A percentile compares a stretch with the other conserved stretches of the same genome.
phyloP scores from a whole-genome alignment of 2,329 filamentous ascomycete species.

The Pleoardoris graminearum region DNA sequence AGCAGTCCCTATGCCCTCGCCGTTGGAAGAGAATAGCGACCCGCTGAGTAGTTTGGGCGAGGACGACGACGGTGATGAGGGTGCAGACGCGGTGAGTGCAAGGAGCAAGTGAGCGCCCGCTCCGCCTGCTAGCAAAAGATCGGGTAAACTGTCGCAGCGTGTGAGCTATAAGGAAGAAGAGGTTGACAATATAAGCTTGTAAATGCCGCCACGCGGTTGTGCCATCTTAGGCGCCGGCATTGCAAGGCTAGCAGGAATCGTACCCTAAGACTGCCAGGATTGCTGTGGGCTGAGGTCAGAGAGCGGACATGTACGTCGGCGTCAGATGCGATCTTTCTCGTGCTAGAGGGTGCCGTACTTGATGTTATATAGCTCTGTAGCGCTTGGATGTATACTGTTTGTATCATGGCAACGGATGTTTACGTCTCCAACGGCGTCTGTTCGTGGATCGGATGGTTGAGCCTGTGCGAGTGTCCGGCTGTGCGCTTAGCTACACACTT shows the following conservation, averaged over 20 bases:
- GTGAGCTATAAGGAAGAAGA: conserved; percentile 45
- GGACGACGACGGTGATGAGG: conserved; percentile 25
- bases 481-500: too few species aligned
- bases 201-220: background rate
- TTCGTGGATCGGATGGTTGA: too few species aligned
- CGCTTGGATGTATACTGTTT: too few species aligned
- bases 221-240: background rate
- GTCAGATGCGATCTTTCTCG: background rate
- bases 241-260: background rate
- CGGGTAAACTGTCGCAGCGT: conserved; percentile 27
- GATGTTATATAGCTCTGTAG: background rate
- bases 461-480: too few species aligned
- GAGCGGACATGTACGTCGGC: conserved; percentile 3
- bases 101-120: conserved; percentile 25
- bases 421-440: too few species aligned
- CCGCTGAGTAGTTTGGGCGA: conserved; percentile 47
- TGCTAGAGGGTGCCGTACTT: background rate
- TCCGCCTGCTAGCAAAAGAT: conserved; percentile 31
- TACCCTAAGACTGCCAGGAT: background rate
- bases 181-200: conserved; percentile 15
- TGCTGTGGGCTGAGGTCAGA: background rate
- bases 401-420: too few species aligned
- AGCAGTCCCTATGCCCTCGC: conserved; percentile 49
- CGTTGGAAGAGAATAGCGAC: conserved; percentile 45
- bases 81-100: conserved; percentile 19